phyloP scores from a whole-genome alignment of 768 basidiomycete genomes.

The Lanmaoa pseudosensibilis region DNA sequence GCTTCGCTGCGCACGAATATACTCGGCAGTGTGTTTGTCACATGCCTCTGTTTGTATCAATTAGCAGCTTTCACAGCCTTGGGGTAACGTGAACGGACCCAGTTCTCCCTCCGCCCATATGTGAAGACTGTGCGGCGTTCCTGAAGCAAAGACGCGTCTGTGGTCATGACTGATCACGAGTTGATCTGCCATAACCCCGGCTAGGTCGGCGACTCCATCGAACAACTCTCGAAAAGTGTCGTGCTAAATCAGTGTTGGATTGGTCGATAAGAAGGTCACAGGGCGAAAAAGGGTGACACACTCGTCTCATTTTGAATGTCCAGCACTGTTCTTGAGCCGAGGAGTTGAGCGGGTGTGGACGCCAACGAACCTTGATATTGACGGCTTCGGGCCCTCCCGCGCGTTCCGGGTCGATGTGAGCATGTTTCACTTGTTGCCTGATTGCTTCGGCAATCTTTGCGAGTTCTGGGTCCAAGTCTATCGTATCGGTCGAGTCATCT shows the following conservation, averaged over 20 bases:
- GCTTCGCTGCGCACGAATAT: constrained; percentile 47
- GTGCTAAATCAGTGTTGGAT: constrained; percentile 40
- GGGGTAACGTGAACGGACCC: constrained; percentile 41
- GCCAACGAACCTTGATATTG: constrained; percentile 60
- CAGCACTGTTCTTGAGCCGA: constrained; percentile 41
- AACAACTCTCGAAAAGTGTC: constrained; percentile 67
- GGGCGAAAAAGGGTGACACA: constrained; percentile 30
- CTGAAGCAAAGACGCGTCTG: constrained; percentile 66
- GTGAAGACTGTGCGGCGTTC: constrained; percentile 61
- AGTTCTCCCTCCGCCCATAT: constrained; percentile 71
- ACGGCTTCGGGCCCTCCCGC: constrained; percentile 41
- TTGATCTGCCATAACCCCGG: constrained; percentile 46
- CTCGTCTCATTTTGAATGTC: constrained; percentile 60
- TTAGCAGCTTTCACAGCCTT: constrained; percentile 8
- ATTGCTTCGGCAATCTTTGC: constrained; percentile 51
- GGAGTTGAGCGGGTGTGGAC: constrained; percentile 57
- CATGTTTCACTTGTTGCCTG: constrained; percentile 29
- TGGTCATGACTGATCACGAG: constrained; percentile 63
- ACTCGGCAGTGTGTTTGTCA: constrained; percentile 60
- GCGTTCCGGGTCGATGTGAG: constrained; percentile 23
- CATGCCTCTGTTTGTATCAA: constrained; percentile 54
- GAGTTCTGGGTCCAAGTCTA: constrained; percentile 62
- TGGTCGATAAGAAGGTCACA: background rate
- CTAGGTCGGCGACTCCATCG: constrained; percentile 64
- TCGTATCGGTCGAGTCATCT: constrained; percentile 49